phyloP scores from a whole-genome alignment of 2,329 filamentous ascomycete genomes.

The Sordariomycetes sp. region DNA sequence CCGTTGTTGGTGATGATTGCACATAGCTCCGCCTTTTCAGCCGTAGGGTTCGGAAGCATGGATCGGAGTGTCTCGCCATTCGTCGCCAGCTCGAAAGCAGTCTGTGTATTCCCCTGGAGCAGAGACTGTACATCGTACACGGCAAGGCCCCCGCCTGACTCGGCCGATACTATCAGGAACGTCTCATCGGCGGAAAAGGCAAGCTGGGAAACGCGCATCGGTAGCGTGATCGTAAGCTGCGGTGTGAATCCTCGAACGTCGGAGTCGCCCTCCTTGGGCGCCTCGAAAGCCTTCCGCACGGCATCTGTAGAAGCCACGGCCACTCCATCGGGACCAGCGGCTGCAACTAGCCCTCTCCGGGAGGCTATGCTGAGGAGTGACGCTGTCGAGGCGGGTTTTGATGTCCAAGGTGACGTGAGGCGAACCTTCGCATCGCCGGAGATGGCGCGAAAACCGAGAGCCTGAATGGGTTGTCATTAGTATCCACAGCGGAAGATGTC shows the following conservation, averaged over 20 bases:
- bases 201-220: conserved; percentile 73
- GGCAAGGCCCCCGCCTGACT: conserved; percentile 69
- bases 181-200: conserved; percentile 85
- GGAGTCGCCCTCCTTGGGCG: conserved; percentile 45
- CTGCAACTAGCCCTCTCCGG: conserved; percentile 70
- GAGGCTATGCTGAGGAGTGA: conserved; percentile 80
- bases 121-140: conserved; percentile 70
- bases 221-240: conserved; percentile 61
- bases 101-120: conserved; percentile 52
- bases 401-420: conserved; percentile 69
- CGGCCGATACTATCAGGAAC: conserved; percentile 72
- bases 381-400: conserved; percentile 63
- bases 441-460: conserved; percentile 71
- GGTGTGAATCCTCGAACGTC: conserved; percentile 63
- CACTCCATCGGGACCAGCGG: conserved; percentile 72
- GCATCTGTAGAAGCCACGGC: conserved; percentile 67
- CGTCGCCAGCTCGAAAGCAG: conserved; percentile 67
- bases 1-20: conserved; percentile 73
- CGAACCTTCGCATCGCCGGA: conserved; percentile 75
- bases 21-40: conserved; percentile 62
- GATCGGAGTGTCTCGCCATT: conserved; percentile 64
- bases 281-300: conserved; percentile 64
- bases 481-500: background rate
- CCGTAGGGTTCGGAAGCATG: conserved; percentile 69
- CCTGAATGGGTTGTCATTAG: conserved; percentile 26